Base-by-base conservation (phyloP, 306 rosid genomes). In the Parietaria judaica region DNA sequence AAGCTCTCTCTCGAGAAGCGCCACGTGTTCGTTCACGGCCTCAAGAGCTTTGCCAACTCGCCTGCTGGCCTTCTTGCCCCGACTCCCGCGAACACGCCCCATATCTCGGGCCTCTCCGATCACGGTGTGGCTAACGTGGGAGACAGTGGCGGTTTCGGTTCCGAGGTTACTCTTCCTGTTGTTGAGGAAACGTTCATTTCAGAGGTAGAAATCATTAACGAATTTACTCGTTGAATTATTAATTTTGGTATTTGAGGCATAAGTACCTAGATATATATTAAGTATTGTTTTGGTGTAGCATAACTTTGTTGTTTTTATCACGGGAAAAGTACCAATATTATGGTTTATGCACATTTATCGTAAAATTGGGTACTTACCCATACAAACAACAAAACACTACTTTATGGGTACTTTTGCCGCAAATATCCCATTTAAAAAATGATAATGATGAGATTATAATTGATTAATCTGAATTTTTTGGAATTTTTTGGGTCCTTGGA, bases 41-140 rank as follows among this genome's bases (percentile, higher is more conserved):
- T 88, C 2, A 68, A 73, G 44, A 64, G 72, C 12, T 11, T 74
- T 11, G 78, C 36, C 15, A 78, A 76, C 51, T 86, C 95, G 3
- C 87, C 95, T 0, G 65, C 76, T 31, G 78, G 84, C 2, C 74
- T 86, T 74, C 74, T 82, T 50, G 95, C 95, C 8, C 95, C 96
- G 6, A 92, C 97, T n/a, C 97, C 99, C 1, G 86, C 95, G 0
- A 88, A 94, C 65, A 94, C 95, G 0, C 99, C 97, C 0, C 95
- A 86, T 43, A 51, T 88, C 39, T 38, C 58, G 1, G 76, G 76
- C 76, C 65, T 77, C 38, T 74, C 78, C 6, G 75, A 70, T 57
- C 67, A 35, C 11, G 53, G 8, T 68, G 14, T 49, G 55, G 58
- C 35, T 47, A 37, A n/a, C 39, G 17, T 4, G 11, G 17, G 51